phyloP scores from a whole-genome alignment of 441 rosid genomes.

The Pelargonium australe region DNA sequence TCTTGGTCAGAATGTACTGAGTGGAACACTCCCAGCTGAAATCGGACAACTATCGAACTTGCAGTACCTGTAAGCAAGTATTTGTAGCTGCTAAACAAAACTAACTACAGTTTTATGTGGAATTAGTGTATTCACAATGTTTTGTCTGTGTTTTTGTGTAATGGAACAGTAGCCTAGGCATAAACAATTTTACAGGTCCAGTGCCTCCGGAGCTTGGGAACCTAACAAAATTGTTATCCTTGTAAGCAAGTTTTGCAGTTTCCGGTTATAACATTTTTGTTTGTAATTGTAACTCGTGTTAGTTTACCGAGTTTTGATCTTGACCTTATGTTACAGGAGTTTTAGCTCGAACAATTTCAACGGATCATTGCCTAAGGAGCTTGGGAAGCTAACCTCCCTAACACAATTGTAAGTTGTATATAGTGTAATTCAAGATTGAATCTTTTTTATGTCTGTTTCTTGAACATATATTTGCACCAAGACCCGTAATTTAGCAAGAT shows the following conservation, averaged over 20 bases:
- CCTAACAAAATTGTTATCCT: conserved; percentile 40
- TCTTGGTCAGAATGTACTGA: conserved; percentile 45
- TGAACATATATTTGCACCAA: neutral
- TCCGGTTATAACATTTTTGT: neutral
- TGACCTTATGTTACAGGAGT: conserved; percentile 31
- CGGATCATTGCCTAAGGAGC: conserved; percentile 40
- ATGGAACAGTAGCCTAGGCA: conserved; percentile 45
- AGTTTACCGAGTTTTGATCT: neutral
- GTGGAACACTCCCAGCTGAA: conserved; percentile 42
- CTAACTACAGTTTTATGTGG: neutral
- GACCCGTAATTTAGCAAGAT: neutral
- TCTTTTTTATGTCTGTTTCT: neutral
- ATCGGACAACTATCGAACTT: conserved; percentile 39
- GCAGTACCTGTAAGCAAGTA: conserved; percentile 43
- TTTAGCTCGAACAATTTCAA: conserved; percentile 49
- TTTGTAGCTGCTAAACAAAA: neutral
- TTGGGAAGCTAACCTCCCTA: conserved; percentile 42
- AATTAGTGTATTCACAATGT: conserved; percentile 2
- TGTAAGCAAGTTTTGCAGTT: conserved; percentile 32
- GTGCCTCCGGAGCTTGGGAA: conserved; percentile 48
- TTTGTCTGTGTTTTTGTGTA: conserved; percentile 19
- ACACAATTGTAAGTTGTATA: conserved; percentile 37
- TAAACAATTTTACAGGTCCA: conserved; percentile 48
- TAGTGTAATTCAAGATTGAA: neutral
- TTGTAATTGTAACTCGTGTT: neutral